phyloP scores from a whole-genome alignment of 2,329 filamentous ascomycete species.

The Talaromyces sp. region DNA sequence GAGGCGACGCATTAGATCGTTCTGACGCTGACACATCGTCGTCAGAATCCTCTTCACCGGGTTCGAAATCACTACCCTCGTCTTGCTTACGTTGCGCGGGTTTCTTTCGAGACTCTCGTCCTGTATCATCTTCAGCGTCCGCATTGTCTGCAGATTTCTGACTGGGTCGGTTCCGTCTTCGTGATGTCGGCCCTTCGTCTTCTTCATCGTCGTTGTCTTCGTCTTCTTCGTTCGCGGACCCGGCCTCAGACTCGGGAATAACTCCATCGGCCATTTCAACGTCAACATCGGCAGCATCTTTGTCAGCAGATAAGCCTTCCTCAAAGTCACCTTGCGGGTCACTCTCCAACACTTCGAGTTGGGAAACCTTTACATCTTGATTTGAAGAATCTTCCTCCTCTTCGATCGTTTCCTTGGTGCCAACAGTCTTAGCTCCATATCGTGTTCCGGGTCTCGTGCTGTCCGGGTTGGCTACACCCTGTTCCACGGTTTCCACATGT shows the following conservation, averaged over 20 bases:
- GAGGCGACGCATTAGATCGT: conserved; percentile 40
- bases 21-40: conserved; percentile 52
- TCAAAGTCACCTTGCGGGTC: conserved; percentile 32
- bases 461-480: conserved; percentile 49
- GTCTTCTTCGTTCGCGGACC: conserved; percentile 26
- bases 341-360: conserved; percentile 40
- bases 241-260: conserved; percentile 40
- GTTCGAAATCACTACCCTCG: conserved; percentile 62
- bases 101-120: conserved; percentile 34
- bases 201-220: conserved; percentile 53
- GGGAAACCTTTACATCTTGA: conserved; percentile 32
- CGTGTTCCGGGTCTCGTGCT: conserved; percentile 17
- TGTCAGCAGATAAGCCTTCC: conserved; percentile 23
- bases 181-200: conserved; percentile 50
- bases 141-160: conserved; percentile 23
- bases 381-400: conserved; percentile 30
- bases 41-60: conserved; percentile 52
- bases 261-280: conserved; percentile 34
- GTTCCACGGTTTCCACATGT: conserved; percentile 51
- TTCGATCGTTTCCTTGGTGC: conserved; percentile 38
- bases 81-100: conserved; percentile 45
- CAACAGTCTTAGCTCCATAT: conserved; percentile 29
- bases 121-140: conserved; percentile 27
- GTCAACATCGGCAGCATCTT: conserved; percentile 23
- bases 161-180: conserved; percentile 34